Base-by-base conservation (phyloP, 495 filamentous ascomycete species). In the Penicillium steckii region DNA sequence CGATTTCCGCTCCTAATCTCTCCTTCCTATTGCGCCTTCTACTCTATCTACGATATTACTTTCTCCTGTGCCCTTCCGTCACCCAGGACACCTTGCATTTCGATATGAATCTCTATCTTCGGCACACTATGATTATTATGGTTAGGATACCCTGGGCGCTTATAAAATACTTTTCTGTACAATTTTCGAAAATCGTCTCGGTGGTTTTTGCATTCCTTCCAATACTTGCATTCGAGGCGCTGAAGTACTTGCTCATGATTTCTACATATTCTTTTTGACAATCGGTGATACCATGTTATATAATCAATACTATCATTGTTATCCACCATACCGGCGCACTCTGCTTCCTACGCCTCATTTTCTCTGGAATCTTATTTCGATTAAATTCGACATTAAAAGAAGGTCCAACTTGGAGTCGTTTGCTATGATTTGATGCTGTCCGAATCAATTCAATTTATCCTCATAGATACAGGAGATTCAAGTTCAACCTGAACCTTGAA, bases 1-100 rank as follows among this genome's bases (percentile, higher is more conserved):
- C 65, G 88, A 85, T 60, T 95, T 95, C 69, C 87, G 82, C 59
- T 81, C 67, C 37, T 74, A 56, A 61, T 8, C 15, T 21, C 9
- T 21, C 18, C 38, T 8, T 19, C 37, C 21, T 41, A 41, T 21
- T 12, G 37, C 37, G 37, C 37, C 3, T 7, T 22, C 18, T 21
- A 29, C 8, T 19, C 17, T 13, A 18, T 13, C n/a, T 6, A 12
- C 13, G 8, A 2, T 41, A 41, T 23, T 41, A 21, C 19, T 22
- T n/a, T 41, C 29, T 8, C 23, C 38, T 41, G 18, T 41, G 38
- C 19, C 38, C 21, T 41, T 41, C 12, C 38, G 38, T 6, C 38
- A 41, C n/a, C 38, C 38, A 13, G 38, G 38, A 19, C 38, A 41
- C 18, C 38, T 41, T 41, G 38, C 38, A 41, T 41, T 41, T 41